These are phyloP conservation scores for Eleusine indica DNA, from an alignment of 176 grass and related monocot species.

Conservation along the genomic window DNA sequence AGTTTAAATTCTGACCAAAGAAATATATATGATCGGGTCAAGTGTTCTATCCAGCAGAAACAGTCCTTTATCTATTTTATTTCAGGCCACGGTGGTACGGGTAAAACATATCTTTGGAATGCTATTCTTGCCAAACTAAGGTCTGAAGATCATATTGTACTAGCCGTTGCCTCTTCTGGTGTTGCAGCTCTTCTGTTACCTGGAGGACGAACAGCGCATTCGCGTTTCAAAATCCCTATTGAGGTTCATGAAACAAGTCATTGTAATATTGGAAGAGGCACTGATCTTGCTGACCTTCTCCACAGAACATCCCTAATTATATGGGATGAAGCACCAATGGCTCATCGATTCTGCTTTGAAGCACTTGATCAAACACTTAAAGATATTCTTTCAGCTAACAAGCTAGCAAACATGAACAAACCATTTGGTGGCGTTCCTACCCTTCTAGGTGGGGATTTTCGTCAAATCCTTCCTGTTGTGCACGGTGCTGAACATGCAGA, in stretches of 20 bases:
- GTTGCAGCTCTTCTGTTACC: neutral
- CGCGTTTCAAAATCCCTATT: slow-evolving; percentile 21
- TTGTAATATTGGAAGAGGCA: slow-evolving; percentile 12
- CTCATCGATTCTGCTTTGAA: slow-evolving; percentile 10
- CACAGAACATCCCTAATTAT: too few species aligned
- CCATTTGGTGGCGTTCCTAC: neutral
- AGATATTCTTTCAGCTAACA: neutral
- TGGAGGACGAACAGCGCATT: neutral
- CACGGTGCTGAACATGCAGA: neutral
- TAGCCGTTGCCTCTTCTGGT: neutral
- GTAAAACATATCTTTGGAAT: slow-evolving; percentile 22
- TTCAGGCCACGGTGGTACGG: neutral
- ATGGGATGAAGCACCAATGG: slow-evolving; percentile 10
- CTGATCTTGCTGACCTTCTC: neutral
- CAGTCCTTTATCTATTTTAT: neutral
- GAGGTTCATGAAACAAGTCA: neutral
- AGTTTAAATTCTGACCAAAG: neutral
- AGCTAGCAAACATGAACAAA: neutral
- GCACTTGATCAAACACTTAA: neutral
- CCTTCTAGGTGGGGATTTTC: neutral
- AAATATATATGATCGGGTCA: neutral
- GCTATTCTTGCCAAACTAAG: neutral
- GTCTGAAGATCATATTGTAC: neutral
- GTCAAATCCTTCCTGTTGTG: neutral
- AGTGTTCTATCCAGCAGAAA: accelerated